A percentile compares a stretch with the other conserved stretches of the same genome.
These are phyloP conservation scores for Phialocephala sp. DNA, from an alignment of 2,329 filamentous ascomycete genomes.

Conservation along the genomic window DNA sequence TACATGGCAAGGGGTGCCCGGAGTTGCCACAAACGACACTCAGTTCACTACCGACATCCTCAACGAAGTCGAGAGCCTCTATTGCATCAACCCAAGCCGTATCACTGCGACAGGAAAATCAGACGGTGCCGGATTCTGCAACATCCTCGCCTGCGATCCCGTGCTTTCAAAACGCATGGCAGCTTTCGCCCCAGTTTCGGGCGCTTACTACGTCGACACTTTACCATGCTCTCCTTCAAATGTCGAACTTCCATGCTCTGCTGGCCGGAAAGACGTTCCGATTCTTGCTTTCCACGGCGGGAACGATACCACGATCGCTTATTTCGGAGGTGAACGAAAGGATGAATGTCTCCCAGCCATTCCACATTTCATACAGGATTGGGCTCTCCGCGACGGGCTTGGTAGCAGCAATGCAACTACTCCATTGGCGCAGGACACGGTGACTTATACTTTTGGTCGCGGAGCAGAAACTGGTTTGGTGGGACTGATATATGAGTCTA, in stretches of 20 bases:
- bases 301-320: conserved; percentile 51
- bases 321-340: conserved; percentile 49
- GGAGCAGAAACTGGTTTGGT: conserved; percentile 19
- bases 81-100: conserved; percentile 43
- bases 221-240: conserved; percentile 45
- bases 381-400: conserved; percentile 23
- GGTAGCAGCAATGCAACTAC: conserved; percentile 15
- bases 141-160: conserved; percentile 49
- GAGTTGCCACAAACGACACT: conserved; percentile 49
- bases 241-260: conserved; percentile 45
- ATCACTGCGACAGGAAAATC: conserved; percentile 44
- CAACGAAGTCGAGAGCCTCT: conserved; percentile 47
- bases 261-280: conserved; percentile 46
- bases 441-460: conserved; percentile 19
- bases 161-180: conserved; percentile 47
- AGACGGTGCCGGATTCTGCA: conserved; percentile 50
- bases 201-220: conserved; percentile 48
- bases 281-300: conserved; percentile 55
- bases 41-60: conserved; percentile 52
- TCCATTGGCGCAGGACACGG: conserved; percentile 3
- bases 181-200: conserved; percentile 52
- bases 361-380: conserved; percentile 31
- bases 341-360: conserved; percentile 52
- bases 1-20: conserved; percentile 48
- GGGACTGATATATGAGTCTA: conserved; percentile 18